Evolutionary conservation across 2,329 filamentous ascomycete genomes (phyloP), one percentile per base, ranked within the genome.

Genomic region (Aureobasidium melanogenum): DNA sequence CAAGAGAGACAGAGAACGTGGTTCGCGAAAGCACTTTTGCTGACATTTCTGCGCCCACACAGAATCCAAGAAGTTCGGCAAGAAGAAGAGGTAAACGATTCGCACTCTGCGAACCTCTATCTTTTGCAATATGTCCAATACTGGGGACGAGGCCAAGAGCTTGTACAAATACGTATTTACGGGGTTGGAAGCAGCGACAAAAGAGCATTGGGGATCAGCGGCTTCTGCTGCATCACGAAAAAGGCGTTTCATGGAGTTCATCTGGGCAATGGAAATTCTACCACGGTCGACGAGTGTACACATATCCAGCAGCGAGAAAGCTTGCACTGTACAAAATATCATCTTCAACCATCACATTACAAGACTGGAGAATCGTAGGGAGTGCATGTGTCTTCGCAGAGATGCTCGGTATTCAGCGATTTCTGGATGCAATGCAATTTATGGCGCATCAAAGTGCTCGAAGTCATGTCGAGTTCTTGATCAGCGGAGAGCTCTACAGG

Each of bases 21-120:
- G 15, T 26, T 14, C 6, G 44, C 6, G n/a, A 32, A 5, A 12
- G 17, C 12, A 30, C 17, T 4, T 6, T 28, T 14, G 28, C 52
- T 56, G 39, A 56, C 47, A 10, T 41, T 6, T 28, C 14, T 43
- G 32, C 30, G n/a, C 17, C 3, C 2, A 14, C 26, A 24, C 58
- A 61, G 59, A 61, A 48, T 55, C 50, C 14, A 61, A 61, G 59
- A 61, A 61, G 50, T 61, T 61, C 41, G 59, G 59, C 39, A 61
- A 61, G 59, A 61, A 61, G 59, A 61, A 61, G 59, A 55, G 41
- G 41, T 61, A 48, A 43, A 47, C 32, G n/a, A 43, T 24, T 39
- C 36, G 36, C 48, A 36, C 5, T 15, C n/a, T 10, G 22, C 19
- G 14, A 12, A 22, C 12, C 48, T 39, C 34, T 52, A 17, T 38